A percentile compares a stretch with the other conserved stretches of the same genome.
Evolutionary conservation across 805 yeast genomes (phyloP).

Genomic region (Jamesozyma gamospora): DNA sequence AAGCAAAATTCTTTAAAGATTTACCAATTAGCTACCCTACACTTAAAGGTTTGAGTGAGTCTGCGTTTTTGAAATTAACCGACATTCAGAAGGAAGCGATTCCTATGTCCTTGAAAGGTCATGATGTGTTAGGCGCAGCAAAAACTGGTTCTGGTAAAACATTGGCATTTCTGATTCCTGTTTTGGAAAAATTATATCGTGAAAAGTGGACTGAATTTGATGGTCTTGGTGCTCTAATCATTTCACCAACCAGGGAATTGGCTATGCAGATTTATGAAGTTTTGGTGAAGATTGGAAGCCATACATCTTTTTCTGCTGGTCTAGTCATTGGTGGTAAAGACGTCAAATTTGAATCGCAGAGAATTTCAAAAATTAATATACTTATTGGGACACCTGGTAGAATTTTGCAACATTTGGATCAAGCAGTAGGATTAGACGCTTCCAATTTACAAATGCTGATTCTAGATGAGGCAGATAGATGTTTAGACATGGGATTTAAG

Average conservation of each 20-base stretch:
- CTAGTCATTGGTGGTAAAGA: constrained; percentile 91
- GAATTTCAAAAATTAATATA: constrained; percentile 70
- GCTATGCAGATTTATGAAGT: constrained; percentile 90
- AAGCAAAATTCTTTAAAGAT: constrained; percentile 51
- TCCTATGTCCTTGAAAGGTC: constrained; percentile 63
- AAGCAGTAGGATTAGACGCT: constrained; percentile 69
- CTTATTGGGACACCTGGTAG: constrained; percentile 90
- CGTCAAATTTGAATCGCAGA: constrained; percentile 66
- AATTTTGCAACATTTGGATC: constrained; percentile 81
- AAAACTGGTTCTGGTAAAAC: constrained; percentile 83
- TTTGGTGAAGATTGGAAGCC: constrained; percentile 66
- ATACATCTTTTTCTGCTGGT: constrained; percentile 74
- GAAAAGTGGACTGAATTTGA: constrained; percentile 73
- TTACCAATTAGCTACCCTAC: constrained; percentile 66
- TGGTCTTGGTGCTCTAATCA: constrained; percentile 79
- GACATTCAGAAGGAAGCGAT: constrained; percentile 79
- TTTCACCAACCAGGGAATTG: constrained; percentile 87
- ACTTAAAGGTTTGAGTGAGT: constrained; percentile 59
- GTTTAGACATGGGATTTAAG: constrained; percentile 88
- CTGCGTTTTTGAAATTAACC: constrained; percentile 74
- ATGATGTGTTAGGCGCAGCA: constrained; percentile 81
- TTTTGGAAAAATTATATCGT: constrained; percentile 57
- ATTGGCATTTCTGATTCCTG: constrained; percentile 73
- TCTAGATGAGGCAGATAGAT: constrained; percentile 86
- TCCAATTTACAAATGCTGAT: constrained; percentile 69